A percentile compares a stretch with the other conserved stretches of the same genome.
phyloP scores from a whole-genome alignment of 371 early-diverging fungal genomes.

The Rhizomucor pusillus region DNA sequence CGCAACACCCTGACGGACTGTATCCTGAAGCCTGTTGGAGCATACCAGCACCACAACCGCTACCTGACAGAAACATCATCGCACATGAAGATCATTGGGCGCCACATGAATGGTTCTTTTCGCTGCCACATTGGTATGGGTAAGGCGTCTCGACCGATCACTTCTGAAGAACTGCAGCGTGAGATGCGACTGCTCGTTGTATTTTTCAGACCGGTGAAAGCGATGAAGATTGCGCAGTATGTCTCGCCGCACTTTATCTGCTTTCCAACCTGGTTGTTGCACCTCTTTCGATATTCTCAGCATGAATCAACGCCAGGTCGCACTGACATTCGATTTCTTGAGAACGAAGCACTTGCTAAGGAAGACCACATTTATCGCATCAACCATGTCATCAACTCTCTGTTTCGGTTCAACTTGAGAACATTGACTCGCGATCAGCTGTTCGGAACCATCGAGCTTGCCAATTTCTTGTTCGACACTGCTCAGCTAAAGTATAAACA shows the following conservation, averaged over 20 bases:
- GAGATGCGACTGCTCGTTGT: conserved; percentile 43
- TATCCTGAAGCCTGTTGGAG: too few relatives aligned
- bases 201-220: conserved; percentile 34
- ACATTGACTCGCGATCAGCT: conserved; percentile 27
- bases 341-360: conserved; percentile 38
- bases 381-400: conserved; percentile 42
- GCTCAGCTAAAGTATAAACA: conserved; percentile 23
- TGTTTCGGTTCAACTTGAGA: conserved; percentile 41
- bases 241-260: conserved; percentile 43
- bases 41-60: not conserved
- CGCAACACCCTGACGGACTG: too few relatives aligned
- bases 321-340: conserved; percentile 38
- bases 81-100: conserved; percentile 40
- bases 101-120: conserved; percentile 40
- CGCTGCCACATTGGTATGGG: conserved; percentile 46
- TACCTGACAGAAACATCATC: conserved; percentile 33
- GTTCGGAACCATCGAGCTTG: conserved; percentile 26
- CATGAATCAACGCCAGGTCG: conserved; percentile 36
- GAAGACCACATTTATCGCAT: conserved; percentile 44
- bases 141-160: conserved; percentile 41
- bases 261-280: conserved; percentile 46
- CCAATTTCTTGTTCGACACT: conserved; percentile 34
- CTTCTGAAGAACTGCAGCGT: conserved; percentile 24
- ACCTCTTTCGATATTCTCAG: conserved; percentile 39
- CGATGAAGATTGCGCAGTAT: conserved; percentile 24